Conservation (phyloP, 2,329 filamentous ascomycete species). For the Aureobasidium leucospermi region DNA sequence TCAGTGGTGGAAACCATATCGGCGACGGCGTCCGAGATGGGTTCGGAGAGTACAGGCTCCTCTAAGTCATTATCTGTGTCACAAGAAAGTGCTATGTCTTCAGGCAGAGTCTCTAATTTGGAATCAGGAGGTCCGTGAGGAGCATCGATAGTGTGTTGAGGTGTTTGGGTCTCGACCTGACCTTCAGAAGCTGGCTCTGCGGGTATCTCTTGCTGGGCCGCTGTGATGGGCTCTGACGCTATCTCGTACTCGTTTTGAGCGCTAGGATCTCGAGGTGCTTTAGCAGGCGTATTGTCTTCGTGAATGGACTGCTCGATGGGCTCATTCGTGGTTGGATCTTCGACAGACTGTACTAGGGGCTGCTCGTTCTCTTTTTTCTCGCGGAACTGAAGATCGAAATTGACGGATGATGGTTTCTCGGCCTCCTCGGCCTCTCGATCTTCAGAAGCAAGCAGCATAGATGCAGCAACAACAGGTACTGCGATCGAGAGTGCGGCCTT, state of each 20-base stretch:
- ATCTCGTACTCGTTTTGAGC: background rate
- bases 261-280: background rate
- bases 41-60: background rate
- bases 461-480: background rate
- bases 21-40: background rate
- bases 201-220: no score
- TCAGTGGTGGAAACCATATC: background rate
- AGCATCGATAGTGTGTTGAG: background rate
- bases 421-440: background rate
- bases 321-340: background rate
- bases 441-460: background rate
- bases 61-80: background rate
- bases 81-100: background rate
- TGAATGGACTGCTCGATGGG: no score
- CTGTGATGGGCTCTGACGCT: background rate
- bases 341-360: background rate
- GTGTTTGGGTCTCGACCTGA: background rate
- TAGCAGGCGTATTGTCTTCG: background rate
- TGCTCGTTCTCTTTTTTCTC: background rate
- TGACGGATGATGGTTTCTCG: no score
- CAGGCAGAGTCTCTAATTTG: background rate
- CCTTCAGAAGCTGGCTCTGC: no score
- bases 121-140: background rate
- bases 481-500: conserved; percentile 12
- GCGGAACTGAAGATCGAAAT: background rate